These are phyloP conservation scores for Zymoseptoria pseudotritici DNA, from an alignment of 2,329 filamentous ascomycete species.

Conservation along the genomic window DNA sequence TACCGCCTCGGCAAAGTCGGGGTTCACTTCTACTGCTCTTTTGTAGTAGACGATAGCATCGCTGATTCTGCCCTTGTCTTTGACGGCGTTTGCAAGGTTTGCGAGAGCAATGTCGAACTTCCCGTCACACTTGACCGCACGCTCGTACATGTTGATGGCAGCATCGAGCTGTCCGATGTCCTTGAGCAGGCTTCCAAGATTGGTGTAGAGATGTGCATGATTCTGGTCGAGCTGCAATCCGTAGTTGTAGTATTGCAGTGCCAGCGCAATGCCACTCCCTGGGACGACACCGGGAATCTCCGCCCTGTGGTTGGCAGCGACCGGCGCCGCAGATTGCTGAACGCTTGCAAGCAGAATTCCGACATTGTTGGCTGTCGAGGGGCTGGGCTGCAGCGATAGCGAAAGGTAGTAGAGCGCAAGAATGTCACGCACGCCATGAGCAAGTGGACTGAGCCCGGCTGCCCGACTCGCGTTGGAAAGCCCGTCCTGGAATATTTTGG, in stretches of 20 bases:
- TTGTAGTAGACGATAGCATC: conserved; percentile 92
- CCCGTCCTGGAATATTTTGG: conserved; percentile 95
- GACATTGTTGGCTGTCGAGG: conserved; percentile 96
- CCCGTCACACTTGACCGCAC: conserved; percentile 84
- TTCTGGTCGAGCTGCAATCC: conserved; percentile 77
- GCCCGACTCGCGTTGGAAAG: conserved; percentile 65
- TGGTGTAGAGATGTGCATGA: conserved; percentile 95
- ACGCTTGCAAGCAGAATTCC: conserved; percentile 94
- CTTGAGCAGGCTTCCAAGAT: conserved; percentile 88
- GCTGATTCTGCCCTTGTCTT: conserved; percentile 85
- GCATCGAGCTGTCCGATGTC: conserved; percentile 88
- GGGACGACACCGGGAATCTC: conserved; percentile 70
- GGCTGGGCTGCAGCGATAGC: conserved; percentile 86
- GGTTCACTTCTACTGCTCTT: conserved; percentile 82
- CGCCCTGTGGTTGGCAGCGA: conserved; percentile 28
- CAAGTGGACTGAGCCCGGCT: conserved; percentile 26
- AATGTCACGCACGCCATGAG: conserved; percentile 81
- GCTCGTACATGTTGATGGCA: conserved; percentile 95
- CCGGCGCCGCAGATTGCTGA: conserved; percentile 55
- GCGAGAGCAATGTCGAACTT: conserved; percentile 95
- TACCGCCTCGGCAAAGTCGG: conserved; percentile 92
- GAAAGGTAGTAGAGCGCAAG: conserved; percentile 92
- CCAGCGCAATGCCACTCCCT: conserved; percentile 80
- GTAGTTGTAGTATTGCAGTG: conserved; percentile 91
- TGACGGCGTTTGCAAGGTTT: conserved; percentile 94